Conservation (phyloP, 305 asterid species). For the Rubia balearica region DNA sequence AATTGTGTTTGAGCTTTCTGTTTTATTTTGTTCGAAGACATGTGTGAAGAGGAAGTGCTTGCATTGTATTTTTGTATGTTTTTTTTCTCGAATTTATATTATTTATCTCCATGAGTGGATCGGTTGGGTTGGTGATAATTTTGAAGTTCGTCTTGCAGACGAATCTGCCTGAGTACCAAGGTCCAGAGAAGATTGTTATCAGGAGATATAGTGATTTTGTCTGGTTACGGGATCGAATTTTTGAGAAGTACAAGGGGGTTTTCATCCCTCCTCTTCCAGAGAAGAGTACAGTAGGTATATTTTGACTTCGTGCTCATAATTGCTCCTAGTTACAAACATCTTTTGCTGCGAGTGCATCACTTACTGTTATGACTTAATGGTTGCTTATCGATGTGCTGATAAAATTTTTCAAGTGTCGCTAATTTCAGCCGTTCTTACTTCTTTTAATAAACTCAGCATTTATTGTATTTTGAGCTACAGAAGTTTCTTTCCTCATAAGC, state of each 20-base stretch:
- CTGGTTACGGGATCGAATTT: constrained; percentile 90
- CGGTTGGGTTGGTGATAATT: not conserved
- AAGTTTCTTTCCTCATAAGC: not conserved
- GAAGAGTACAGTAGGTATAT: constrained; percentile 93
- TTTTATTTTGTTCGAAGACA: not conserved
- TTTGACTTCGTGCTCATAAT: constrained; percentile 1
- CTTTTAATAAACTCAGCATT: not conserved
- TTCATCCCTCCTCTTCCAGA: constrained; percentile 99
- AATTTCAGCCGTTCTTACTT: not conserved
- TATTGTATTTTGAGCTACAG: not conserved
- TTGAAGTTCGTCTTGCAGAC: constrained; percentile 46
- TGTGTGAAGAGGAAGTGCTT: not conserved
- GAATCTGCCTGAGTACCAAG: constrained; percentile 76
- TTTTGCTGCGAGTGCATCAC: not conserved
- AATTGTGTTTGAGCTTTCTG: not conserved
- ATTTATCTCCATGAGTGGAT: no score
- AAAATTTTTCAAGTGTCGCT: not conserved
- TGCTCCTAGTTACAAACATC: not conserved
- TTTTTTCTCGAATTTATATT: not conserved
- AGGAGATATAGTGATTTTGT: constrained; percentile 91
- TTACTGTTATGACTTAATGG: not conserved
- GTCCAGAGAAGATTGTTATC: constrained; percentile 89
- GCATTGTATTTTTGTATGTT: not conserved
- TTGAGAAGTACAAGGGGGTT: constrained; percentile 86
- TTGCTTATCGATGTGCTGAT: not conserved